Percentiles rank a stretch among this genome's conserved stretches.
phyloP scores from a whole-genome alignment of 495 filamentous ascomycete species.

The Neurospora sublineolata region DNA sequence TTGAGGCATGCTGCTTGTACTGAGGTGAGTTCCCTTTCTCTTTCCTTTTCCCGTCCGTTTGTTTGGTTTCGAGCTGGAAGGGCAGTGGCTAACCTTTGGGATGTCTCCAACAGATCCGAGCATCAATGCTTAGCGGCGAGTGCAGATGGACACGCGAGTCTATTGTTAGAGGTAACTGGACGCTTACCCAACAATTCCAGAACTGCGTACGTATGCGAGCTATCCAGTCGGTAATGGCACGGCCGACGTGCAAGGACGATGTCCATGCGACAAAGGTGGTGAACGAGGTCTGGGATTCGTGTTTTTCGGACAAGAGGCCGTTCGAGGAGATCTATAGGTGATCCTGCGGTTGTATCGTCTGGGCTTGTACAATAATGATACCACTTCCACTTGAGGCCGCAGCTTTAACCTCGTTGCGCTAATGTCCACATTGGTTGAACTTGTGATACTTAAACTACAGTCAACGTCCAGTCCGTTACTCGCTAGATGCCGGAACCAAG shows the following conservation, averaged over 20 bases:
- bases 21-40: conserved; percentile 51
- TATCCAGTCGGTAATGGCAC: conserved; percentile 56
- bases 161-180: conserved; percentile 71
- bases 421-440: background rate
- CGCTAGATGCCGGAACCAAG: background rate
- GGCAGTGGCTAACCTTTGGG: background rate
- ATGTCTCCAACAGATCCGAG: conserved; percentile 58
- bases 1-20: conserved; percentile 86
- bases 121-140: conserved; percentile 83
- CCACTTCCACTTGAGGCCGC: background rate
- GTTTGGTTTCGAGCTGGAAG: background rate
- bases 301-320: conserved; percentile 83
- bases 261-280: conserved; percentile 78
- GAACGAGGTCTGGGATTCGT: conserved; percentile 95
- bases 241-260: conserved; percentile 75
- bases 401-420: background rate
- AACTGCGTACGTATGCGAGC: conserved; percentile 79
- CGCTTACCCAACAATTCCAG: conserved; percentile 82
- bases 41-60: background rate
- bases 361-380: background rate
- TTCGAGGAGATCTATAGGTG: conserved; percentile 95
- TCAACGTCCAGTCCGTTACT: background rate
- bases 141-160: conserved; percentile 86
- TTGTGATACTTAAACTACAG: background rate
- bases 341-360: conserved; percentile 10